Base-by-base conservation (phyloP, 768 basidiomycete species). In the Tulasnella sp. region DNA sequence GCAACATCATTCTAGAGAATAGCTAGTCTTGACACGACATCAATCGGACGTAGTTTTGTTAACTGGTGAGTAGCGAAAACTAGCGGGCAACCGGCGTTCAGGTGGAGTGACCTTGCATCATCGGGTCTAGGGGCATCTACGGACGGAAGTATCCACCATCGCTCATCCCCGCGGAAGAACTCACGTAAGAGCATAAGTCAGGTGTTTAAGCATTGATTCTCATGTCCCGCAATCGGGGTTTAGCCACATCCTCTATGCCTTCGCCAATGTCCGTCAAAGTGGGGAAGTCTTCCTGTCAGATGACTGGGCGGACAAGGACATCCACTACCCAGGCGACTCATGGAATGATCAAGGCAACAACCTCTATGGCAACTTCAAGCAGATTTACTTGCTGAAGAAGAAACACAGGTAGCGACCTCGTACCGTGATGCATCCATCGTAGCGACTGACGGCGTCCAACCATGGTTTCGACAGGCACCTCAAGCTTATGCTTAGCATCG, bases 331-430 rank as follows among this genome's bases (percentile, higher is more conserved):
- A 0, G 93, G 92, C 10, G 98, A 99, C 84, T 92, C 92, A 5
- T 99, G 98, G 98, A 92, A 96, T 81, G 97, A 99, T 75, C 83
- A 83, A 37, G 96, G 95, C 67, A 91, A 88, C 80, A 98, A 99
- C 84, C 89, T 99, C 23, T 99, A 97, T 82, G 96, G 96, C 75
- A 97, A 97, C 84, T 90, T 99, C 85, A 98, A 97, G 83, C 93
- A 93, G 73, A 89, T 99, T 78, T 96, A 96, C 84, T 88, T 92
- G 42, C 87, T 98, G 81, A 99, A 99, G 88, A 92, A 96, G 83
- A 84, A 88, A 80, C 87, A 98, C 79, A 89, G 95, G 74, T 92
- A 92, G 79, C 40, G 26, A 40, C 51, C 18, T 39, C 29, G 75
- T 46, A 74, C 0, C 46, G n/a, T 70, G 16, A 26, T 3, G 37